phyloP scores from a whole-genome alignment of 2,329 filamentous ascomycete species.

The Nemania abortiva region DNA sequence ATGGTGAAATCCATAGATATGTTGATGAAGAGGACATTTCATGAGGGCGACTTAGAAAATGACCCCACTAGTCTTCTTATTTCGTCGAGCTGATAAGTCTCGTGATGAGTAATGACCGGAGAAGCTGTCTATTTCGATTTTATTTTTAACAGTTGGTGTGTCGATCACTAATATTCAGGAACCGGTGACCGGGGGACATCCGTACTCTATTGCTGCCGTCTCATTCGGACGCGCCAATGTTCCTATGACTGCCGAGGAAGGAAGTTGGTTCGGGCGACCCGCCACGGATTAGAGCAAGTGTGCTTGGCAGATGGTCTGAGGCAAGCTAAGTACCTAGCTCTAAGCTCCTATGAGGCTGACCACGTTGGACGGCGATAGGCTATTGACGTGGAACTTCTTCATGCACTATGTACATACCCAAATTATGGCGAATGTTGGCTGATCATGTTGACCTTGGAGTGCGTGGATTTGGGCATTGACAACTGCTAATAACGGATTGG shows the following conservation, averaged over 20 bases:
- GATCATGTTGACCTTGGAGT: slow-evolving; percentile 16
- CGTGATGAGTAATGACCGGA: neutral
- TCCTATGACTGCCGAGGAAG: slow-evolving; percentile 6
- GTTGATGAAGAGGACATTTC: neutral
- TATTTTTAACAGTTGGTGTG: neutral
- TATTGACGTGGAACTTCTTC: neutral
- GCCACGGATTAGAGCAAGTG: neutral
- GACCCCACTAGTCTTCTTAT: neutral
- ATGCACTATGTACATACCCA: neutral
- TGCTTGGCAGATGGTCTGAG: slow-evolving; percentile 2
- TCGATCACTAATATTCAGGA: slow-evolving; percentile 15
- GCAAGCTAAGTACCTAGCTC: neutral
- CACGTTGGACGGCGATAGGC: slow-evolving; percentile 34
- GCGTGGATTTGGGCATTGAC: slow-evolving; percentile 12
- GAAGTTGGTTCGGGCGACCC: slow-evolving; percentile 18
- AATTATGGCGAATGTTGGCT: neutral
- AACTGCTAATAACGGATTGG: slow-evolving; percentile 27
- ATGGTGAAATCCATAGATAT: neutral
- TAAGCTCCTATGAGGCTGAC: slow-evolving; percentile 15
- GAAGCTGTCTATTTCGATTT: neutral
- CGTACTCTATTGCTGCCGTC: neutral
- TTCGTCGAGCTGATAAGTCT: neutral
- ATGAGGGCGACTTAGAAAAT: neutral
- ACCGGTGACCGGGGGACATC: slow-evolving; percentile 15
- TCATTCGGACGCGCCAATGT: neutral